Evolutionary conservation across 208 protist species (phyloP).

Genomic region (Wallacemonas sp.): DNA sequence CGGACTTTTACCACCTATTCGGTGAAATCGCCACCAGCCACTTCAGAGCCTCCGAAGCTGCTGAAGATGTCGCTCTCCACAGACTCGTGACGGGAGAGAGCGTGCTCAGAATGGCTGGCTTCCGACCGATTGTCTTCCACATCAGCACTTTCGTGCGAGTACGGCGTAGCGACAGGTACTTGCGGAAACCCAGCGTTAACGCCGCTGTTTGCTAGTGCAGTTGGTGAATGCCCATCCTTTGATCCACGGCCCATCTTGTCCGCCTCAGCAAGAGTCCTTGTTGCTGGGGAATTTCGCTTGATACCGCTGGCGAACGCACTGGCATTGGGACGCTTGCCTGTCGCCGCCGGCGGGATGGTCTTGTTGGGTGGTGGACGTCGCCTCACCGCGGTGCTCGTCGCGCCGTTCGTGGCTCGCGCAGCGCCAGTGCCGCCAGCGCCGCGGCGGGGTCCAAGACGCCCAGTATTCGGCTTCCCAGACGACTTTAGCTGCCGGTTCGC

Average conservation of each 20-base stretch:
- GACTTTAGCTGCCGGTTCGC: constrained; percentile 33
- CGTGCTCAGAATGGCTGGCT: constrained; percentile 8
- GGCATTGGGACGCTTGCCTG: too few relatives aligned
- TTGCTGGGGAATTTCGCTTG: not conserved
- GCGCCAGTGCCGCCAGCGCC: too few relatives aligned
- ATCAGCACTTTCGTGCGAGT: not conserved
- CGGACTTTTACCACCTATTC: too few relatives aligned
- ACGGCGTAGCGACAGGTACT: not conserved
- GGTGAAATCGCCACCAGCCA: not conserved
- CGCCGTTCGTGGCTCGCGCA: constrained; percentile 22
- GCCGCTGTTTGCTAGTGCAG: not conserved
- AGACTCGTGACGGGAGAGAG: constrained; percentile 10
- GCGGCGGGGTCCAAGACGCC: too few relatives aligned
- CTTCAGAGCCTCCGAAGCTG: constrained; percentile 3
- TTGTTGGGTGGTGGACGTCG: not conserved
- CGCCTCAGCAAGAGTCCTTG: not conserved
- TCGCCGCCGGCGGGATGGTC: too few relatives aligned
- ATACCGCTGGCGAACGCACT: too few relatives aligned
- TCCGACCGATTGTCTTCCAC: not conserved
- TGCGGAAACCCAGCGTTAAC: not conserved
- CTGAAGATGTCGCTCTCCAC: constrained; percentile 7
- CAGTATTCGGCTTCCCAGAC: constrained; percentile 23
- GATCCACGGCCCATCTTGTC: not conserved
- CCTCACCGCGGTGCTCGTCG: not conserved
- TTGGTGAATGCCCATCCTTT: not conserved